A percentile compares a stretch with the other conserved stretches of the same genome.
Conservation (phyloP, 1,139 yeast genomes). For the Zhuliangozyma blackwelliae region DNA sequence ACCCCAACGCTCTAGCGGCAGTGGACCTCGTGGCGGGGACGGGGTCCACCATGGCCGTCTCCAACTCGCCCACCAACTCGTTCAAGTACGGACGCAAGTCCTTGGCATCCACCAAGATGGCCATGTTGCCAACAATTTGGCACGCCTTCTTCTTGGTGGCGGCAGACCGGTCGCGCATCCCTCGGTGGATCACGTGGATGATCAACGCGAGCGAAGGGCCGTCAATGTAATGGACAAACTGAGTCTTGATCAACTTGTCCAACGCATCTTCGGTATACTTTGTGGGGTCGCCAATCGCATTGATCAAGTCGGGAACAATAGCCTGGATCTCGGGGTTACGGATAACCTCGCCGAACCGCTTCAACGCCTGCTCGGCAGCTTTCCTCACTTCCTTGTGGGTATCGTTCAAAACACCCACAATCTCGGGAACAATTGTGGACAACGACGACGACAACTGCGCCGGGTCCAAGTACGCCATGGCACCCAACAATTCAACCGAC, state of each 20-base stretch:
- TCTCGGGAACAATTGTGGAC: constrained; percentile 89
- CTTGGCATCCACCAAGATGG: constrained; percentile 83
- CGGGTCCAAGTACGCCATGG: constrained; percentile 97
- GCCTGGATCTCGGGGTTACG: constrained; percentile 94
- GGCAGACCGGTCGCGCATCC: constrained; percentile 92
- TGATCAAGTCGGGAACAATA: constrained; percentile 81
- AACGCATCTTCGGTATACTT: constrained; percentile 83
- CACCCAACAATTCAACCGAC: constrained; percentile 90
- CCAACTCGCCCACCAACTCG: constrained; percentile 74
- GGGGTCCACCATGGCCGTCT: constrained; percentile 96
- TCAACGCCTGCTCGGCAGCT: constrained; percentile 87
- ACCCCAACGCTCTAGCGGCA: constrained; percentile 96
- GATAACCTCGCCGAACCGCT: constrained; percentile 93
- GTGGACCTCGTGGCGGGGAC: constrained; percentile 97
- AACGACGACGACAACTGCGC: constrained; percentile 86
- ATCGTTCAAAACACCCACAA: constrained; percentile 91
- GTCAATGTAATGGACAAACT: constrained; percentile 95
- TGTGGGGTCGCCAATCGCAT: constrained; percentile 96
- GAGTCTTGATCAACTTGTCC: constrained; percentile 81
- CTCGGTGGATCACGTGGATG: constrained; percentile 91
- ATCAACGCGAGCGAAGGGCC: constrained; percentile 96
- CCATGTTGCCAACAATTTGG: constrained; percentile 98
- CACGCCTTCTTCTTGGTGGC: constrained; percentile 90
- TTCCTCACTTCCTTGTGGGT: constrained; percentile 95
- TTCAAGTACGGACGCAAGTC: constrained; percentile 84